Evolutionary conservation across 192 early-diverging fungal species (phyloP).

Genomic region (Linnemannia exigua): DNA sequence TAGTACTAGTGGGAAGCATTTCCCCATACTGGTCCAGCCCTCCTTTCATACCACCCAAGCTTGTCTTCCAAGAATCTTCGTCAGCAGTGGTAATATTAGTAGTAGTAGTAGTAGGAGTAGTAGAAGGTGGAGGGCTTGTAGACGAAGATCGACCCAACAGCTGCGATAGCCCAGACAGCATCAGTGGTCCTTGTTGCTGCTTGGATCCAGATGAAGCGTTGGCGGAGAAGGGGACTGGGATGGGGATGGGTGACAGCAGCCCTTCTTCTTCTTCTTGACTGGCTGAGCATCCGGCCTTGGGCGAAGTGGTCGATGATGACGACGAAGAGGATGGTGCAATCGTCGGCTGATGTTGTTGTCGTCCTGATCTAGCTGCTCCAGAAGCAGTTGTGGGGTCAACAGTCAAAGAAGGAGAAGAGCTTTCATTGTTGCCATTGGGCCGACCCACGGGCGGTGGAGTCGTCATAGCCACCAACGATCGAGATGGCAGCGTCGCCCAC

Average conservation of each 20-base stretch:
- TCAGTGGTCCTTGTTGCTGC: slow-evolving; percentile 1
- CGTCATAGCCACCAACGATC: not conserved
- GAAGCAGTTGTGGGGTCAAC: not conserved
- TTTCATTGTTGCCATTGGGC: not conserved
- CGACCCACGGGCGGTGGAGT: not conserved
- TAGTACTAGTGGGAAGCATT: not conserved
- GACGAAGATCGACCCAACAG: slow-evolving; percentile 19
- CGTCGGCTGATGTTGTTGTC: not conserved
- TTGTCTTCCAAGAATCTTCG: not conserved
- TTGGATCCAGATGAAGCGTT: not conserved
- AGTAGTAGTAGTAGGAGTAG: not conserved
- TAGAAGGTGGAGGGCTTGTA: not conserved
- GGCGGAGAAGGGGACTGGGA: not conserved
- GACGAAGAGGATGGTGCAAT: slow-evolving; percentile 10
- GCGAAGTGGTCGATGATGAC: not conserved
- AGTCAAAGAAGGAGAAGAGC: not conserved
- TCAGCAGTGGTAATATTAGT: no score
- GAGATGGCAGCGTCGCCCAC: not conserved
- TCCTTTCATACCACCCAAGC: not conserved
- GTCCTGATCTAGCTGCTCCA: not conserved
- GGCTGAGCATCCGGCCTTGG: not conserved
- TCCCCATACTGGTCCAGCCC: not conserved
- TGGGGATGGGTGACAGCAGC: not conserved
- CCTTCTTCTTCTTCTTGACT: not conserved
- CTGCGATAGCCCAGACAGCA: slow-evolving; percentile 23